A percentile compares a stretch with the other conserved stretches of the same genome.
Evolutionary conservation across 768 basidiomycete genomes (phyloP).

Genomic region (Lactarius evosmus): DNA sequence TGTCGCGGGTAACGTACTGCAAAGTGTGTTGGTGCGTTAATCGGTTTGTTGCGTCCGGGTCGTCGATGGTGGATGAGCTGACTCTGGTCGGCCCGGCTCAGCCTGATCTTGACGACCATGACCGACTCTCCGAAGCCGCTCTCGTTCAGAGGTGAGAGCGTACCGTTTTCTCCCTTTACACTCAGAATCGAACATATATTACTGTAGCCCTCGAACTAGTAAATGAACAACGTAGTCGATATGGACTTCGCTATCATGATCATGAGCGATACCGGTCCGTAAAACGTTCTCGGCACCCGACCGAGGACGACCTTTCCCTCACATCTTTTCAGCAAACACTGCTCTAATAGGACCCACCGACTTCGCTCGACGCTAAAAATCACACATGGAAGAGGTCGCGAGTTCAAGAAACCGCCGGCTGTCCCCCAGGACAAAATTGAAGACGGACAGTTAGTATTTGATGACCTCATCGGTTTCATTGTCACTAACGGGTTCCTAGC

Average conservation of each 20-base stretch:
- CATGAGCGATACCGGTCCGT: conserved; percentile 76
- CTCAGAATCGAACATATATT: neutral
- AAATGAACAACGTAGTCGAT: conserved; percentile 86
- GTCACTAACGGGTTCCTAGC: conserved; percentile 39
- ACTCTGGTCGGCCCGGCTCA: conserved; percentile 22
- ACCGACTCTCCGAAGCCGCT: conserved; percentile 25
- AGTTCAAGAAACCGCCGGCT: conserved; percentile 80
- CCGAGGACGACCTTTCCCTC: neutral
- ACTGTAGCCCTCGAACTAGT: conserved; percentile 72
- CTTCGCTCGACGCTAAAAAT: conserved; percentile 79
- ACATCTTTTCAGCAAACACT: conserved; percentile 71
- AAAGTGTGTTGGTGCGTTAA: neutral
- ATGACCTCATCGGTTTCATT: conserved; percentile 4
- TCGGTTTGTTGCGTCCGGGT: conserved; percentile 3
- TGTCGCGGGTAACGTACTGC: conserved; percentile 19
- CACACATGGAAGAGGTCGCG: conserved; percentile 85
- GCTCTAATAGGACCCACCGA: conserved; percentile 85
- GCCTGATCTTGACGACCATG: conserved; percentile 22
- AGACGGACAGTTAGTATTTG: conserved; percentile 72
- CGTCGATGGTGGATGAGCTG: neutral
- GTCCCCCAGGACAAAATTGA: conserved; percentile 66
- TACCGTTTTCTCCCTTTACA: neutral
- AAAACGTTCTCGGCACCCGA: neutral
- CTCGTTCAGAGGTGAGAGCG: conserved; percentile 42
- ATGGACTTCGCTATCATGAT: conserved; percentile 90